These are phyloP conservation scores for Stevia rebaudiana DNA, from an alignment of 140 eudicot genomes.

Conservation along the genomic window DNA sequence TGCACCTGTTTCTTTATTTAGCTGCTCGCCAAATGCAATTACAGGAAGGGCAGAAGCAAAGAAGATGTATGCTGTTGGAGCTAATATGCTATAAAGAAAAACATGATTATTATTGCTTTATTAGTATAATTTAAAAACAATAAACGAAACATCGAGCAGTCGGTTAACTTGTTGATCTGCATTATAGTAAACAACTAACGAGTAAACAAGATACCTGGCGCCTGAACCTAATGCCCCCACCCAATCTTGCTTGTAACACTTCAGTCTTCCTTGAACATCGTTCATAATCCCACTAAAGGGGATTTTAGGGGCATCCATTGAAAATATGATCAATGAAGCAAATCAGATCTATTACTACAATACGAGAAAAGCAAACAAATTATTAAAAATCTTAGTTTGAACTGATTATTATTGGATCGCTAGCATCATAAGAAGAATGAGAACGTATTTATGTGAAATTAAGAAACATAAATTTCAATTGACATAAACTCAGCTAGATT, in stretches of 20 bases:
- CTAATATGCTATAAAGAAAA: constrained; percentile 54
- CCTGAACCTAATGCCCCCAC: constrained; percentile 49
- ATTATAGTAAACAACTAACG: background rate
- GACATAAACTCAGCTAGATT: background rate
- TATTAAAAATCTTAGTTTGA: background rate
- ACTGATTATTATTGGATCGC: background rate
- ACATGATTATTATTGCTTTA: background rate
- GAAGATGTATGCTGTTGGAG: constrained; percentile 84
- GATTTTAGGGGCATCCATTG: constrained; percentile 46
- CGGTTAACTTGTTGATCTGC: background rate
- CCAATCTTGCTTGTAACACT: constrained; percentile 74
- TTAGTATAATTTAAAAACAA: background rate
- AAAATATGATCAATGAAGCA: constrained; percentile 25
- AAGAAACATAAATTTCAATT: background rate
- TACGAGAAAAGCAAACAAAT: background rate
- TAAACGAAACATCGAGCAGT: background rate
- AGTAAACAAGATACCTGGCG: constrained; percentile 35
- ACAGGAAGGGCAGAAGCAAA: constrained; percentile 97
- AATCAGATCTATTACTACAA: constrained; percentile 12
- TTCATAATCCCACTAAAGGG: constrained; percentile 61
- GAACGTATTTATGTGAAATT: background rate
- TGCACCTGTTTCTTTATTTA: constrained; percentile 82
- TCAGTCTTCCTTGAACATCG: constrained; percentile 60
- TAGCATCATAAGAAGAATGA: background rate
- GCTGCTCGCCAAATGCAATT: constrained; percentile 89